Conservation (phyloP, 108 stramenopile species). For the Skeletonema costatum region DNA sequence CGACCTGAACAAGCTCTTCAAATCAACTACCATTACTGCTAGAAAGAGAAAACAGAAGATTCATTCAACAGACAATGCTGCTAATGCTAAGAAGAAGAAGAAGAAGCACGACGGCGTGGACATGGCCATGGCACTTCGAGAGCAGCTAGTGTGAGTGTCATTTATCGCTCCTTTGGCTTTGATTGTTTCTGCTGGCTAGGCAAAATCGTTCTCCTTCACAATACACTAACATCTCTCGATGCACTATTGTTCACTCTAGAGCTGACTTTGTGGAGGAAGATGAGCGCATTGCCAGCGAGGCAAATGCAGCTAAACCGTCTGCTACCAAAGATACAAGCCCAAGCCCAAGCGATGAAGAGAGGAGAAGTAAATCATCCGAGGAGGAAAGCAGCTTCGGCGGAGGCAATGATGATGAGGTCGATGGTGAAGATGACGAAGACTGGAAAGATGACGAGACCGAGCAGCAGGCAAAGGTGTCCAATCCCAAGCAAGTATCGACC, state of each 20-base stretch:
- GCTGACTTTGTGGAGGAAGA: neutral
- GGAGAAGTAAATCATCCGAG: neutral
- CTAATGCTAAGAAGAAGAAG: neutral
- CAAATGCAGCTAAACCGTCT: neutral
- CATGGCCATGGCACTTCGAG: neutral
- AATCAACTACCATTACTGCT: neutral
- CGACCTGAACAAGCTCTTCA: neutral
- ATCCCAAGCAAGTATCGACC: too few relatives aligned
- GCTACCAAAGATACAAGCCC: neutral
- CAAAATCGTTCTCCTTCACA: too few relatives aligned
- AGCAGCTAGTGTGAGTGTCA: neutral
- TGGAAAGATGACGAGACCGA: neutral
- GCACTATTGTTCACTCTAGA: neutral
- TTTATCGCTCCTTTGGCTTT: neutral
- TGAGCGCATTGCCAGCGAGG: neutral
- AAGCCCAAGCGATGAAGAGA: neutral
- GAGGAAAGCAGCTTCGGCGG: neutral
- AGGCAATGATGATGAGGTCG: neutral
- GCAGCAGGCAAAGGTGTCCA: too few relatives aligned
- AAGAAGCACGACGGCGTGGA: neutral
- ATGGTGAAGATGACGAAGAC: neutral
- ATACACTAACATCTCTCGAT: neutral
- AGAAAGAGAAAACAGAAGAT: neutral
- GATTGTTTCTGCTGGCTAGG: neutral
- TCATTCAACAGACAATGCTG: neutral